Evolutionary conservation across 306 rosid genomes (phyloP), one percentile per base, ranked within the genome.

Genomic region (Quercus parvula): DNA sequence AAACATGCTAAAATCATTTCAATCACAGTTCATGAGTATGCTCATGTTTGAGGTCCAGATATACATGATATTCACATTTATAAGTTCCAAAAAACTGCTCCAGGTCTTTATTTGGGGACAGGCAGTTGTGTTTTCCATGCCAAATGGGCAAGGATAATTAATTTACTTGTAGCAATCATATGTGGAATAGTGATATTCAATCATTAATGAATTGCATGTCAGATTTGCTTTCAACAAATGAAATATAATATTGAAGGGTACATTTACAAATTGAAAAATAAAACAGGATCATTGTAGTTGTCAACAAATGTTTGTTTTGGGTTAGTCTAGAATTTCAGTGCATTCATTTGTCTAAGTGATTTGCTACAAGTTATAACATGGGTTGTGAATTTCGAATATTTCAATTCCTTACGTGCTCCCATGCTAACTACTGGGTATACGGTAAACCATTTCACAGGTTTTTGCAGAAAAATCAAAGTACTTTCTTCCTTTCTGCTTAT

Each of bases 401-500:
- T 64, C 20, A 64, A 28, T 30, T 64, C 13, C 70, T 30, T 64
- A 24, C 17, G 20, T 6, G 24, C 18, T 11, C 24, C 17, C 30
- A 6, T 64, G 70, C 44, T 64, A n/a, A 64, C 70, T 30, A 31
- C 41, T 31, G 12, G 12, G 3, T 41, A 8, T 41, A 30, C 6
- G 18, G 70, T 4, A 25, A 28, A 62, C 38, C 22, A 17, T 62
- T 61, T 5, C 75, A 90, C 90, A 95, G 99, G 86, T 95, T 88
- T 88, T 75, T 95, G 89, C 97, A 89, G 92, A 93, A 90, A 81
- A 89, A 90, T 85, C 98, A 93, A 78, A 82, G 87, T 76, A 55
- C 85, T 10, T 85, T 89, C 90, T 95, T 91, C 76, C 89, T 91
- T 64, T 86, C 96, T 17, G 89, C 92, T 31, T 90, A 95, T 77